Evolutionary conservation across 2,329 filamentous ascomycete genomes (phyloP).

Genomic region (Talaromyces albobiverticillius): DNA sequence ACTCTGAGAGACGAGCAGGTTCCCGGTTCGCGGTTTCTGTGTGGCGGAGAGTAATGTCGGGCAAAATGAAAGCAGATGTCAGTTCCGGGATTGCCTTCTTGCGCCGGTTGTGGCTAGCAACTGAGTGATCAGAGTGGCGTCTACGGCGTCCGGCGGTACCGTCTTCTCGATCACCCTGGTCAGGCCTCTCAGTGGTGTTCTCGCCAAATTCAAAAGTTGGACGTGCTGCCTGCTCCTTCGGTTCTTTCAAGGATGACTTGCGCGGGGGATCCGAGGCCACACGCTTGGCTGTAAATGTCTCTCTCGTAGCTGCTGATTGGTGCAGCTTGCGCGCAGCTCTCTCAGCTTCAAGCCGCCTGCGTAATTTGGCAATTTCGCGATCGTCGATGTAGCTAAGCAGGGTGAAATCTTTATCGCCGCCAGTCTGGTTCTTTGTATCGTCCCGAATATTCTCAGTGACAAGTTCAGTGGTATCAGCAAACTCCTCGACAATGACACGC

Average conservation of each 20-base stretch:
- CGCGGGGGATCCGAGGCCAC: conserved; percentile 41
- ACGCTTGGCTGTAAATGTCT: conserved; percentile 39
- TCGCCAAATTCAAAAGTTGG: conserved; percentile 36
- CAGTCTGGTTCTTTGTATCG: conserved; percentile 26
- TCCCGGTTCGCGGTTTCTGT: conserved; percentile 27
- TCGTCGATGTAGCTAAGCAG: conserved; percentile 55
- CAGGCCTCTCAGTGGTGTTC: conserved; percentile 29
- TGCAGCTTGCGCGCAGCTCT: conserved; percentile 43
- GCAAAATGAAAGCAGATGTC: conserved; percentile 64
- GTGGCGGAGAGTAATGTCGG: conserved; percentile 57
- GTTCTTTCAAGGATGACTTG: conserved; percentile 56
- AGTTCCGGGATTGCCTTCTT: conserved; percentile 51
- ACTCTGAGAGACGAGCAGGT: conserved; percentile 34
- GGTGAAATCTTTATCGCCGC: conserved; percentile 44
- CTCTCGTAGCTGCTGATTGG: conserved; percentile 27
- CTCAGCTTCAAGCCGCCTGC: conserved; percentile 56
- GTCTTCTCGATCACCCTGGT: conserved; percentile 26
- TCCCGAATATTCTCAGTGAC: conserved; percentile 24
- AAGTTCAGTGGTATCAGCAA: conserved; percentile 28
- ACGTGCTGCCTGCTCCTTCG: conserved; percentile 34
- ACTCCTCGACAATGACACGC: conserved; percentile 35
- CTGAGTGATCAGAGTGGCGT: conserved; percentile 45
- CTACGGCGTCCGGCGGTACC: conserved; percentile 30
- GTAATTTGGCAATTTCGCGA: conserved; percentile 52
- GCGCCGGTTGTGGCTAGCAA: conserved; percentile 49